Percentiles rank a stretch among this genome's conserved stretches.
Conservation (phyloP, 2,329 filamentous ascomycete species). For the Phaeoacremonium minimum region DNA sequence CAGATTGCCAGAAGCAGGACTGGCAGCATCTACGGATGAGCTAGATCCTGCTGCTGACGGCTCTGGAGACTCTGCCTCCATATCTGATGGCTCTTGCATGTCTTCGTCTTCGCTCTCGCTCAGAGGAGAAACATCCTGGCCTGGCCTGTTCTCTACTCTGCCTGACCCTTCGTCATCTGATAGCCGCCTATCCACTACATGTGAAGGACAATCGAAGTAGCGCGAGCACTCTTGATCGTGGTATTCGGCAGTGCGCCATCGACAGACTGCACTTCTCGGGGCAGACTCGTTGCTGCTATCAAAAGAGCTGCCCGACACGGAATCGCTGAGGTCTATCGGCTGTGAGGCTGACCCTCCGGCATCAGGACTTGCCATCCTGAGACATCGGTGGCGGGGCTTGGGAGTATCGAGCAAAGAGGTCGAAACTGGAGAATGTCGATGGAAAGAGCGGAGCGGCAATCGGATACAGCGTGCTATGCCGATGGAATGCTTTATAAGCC, state of each 20-base stretch:
- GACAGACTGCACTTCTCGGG: constrained; percentile 20
- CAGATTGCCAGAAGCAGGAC: too few species aligned
- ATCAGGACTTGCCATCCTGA: constrained; percentile 26
- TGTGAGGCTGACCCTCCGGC: constrained; percentile 15
- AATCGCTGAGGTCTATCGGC: constrained; percentile 11
- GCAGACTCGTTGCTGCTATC: constrained; percentile 24
- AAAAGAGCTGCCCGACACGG: constrained; percentile 32
- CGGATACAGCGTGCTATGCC: too few species aligned
- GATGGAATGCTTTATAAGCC: too few species aligned
- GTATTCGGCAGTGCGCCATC: constrained; percentile 30
- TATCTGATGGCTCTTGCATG: too few species aligned
- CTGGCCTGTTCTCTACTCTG: neutral
- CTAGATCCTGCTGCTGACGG: too few species aligned
- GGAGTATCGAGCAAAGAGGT: too few species aligned
- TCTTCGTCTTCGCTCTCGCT: neutral
- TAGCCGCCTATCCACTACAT: constrained; percentile 32
- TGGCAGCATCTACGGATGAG: too few species aligned
- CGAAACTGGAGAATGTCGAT: too few species aligned
- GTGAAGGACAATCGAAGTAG: constrained; percentile 45
- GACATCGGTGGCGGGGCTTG: too few species aligned
- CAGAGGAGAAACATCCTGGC: neutral
- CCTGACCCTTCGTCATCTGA: constrained; percentile 21
- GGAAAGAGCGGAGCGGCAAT: too few species aligned
- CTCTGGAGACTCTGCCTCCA: too few species aligned
- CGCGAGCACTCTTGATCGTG: constrained; percentile 39